Evolutionary conservation across 2,329 filamentous ascomycete genomes (phyloP), one percentile per base, ranked within the genome.

Genomic region (Ophiocordyceps sinensis): DNA sequence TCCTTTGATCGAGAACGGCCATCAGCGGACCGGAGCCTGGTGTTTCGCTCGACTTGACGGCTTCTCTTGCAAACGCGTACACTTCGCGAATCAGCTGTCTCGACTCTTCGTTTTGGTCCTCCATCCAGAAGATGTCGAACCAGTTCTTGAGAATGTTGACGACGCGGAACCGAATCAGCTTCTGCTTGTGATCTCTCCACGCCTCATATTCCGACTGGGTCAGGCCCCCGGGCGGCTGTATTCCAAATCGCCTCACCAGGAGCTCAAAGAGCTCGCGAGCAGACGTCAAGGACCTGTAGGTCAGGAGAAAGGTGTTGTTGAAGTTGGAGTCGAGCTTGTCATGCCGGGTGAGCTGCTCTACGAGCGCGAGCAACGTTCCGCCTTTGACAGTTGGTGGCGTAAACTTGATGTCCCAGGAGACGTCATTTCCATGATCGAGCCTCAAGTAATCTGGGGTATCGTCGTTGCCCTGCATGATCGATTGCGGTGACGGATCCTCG

Each of bases 91-190:
- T 85, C 34, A 98, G 70, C 49, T 86, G 77, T 58, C 79, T 85
- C 37, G 81, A 93, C 38, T 85, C 79, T 40, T 89, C 84, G 54
- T 80, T 88, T 47, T 82, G 79, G 38, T 87, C 84, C 57, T 98
- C 91, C 87, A 96, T 95, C 91, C 91, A 98, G 60, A 91, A 96
- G 52, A 83, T 88, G 57, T 96, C 91, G 51, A 98, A 91, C 91
- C 91, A 98, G 62, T 79, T 93, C 71, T 96, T 96, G 38, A 98
- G 67, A 48, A 95, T 96, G 55, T 96, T 98, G 48, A 98, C 87
- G 2, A 98, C 88, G 35, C 91, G 79, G 66, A 98, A 94, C 30
- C 91, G 77, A 45, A 96, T 95, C 5, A 86, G 83, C 56, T 93
- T 95, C 59, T 96, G 91, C 65, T 98, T 98, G 56, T 81, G 80